Conservation (phyloP, 768 basidiomycete genomes). For the Trametes punicea region DNA sequence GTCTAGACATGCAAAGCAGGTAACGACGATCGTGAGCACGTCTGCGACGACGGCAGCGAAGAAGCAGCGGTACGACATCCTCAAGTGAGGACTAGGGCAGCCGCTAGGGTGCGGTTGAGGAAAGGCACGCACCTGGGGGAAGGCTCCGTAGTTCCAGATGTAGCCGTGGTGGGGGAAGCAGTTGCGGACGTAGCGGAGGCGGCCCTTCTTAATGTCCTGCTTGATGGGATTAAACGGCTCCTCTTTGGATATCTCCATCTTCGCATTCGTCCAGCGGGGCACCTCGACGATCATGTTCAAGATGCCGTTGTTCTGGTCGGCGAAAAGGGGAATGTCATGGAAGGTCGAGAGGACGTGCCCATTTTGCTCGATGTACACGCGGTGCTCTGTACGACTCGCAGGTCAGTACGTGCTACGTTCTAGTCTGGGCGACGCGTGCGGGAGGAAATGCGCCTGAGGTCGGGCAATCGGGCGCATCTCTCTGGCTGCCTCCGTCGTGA, state of each 20-base stretch:
- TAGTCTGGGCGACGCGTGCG: neutral
- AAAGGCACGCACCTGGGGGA: slow-evolving; percentile 75
- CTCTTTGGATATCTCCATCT: slow-evolving; percentile 99
- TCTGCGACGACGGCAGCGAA: neutral
- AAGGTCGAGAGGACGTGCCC: slow-evolving; percentile 79
- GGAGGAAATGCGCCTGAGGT: slow-evolving; percentile 8
- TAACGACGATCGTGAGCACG: neutral
- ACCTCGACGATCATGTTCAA: slow-evolving; percentile 99
- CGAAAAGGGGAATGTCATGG: slow-evolving; percentile 98
- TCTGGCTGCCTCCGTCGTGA: slow-evolving; percentile 8
- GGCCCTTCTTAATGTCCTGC: slow-evolving; percentile 97
- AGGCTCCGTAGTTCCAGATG: slow-evolving; percentile 99
- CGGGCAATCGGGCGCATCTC: slow-evolving; percentile 22
- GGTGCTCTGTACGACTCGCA: slow-evolving; percentile 66
- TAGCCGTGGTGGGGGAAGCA: slow-evolving; percentile 99
- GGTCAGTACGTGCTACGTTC: neutral
- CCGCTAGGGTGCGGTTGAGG: neutral
- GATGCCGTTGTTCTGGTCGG: slow-evolving; percentile 91
- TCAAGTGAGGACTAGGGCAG: neutral
- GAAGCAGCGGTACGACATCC: neutral
- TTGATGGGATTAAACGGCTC: slow-evolving; percentile 99
- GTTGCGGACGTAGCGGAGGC: slow-evolving; percentile 95
- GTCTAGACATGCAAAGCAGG: slow-evolving; percentile 51
- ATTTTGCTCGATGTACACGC: slow-evolving; percentile 90
- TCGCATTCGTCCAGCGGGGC: slow-evolving; percentile 99